Base-by-base conservation (phyloP, 805 yeast genomes). In the Scheffersomyces amazonensis region DNA sequence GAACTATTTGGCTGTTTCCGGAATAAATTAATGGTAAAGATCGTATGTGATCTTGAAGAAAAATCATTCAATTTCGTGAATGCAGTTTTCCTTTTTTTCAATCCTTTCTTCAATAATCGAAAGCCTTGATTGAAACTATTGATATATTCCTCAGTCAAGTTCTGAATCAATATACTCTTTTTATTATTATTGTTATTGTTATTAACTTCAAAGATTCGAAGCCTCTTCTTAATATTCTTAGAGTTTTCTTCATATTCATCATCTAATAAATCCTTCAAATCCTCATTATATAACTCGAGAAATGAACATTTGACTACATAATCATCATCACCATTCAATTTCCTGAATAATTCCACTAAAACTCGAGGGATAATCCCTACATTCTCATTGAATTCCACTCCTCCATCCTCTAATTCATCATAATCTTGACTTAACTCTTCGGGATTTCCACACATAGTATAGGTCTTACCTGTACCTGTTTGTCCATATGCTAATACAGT, bases 391-490 rank as follows among this genome's bases (percentile, higher is more conserved):
- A 47, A 34, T 27, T 39, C 38, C 25, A 36, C 16, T 32, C 40
- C 34, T 15, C 37, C 41, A 24, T 18, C 11, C 8, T 32, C 44
- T 15, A 22, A 24, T 15, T 22, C 11, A 15, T 24, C 25, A 15
- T 13, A 2, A 11, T 7, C 11, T 23, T 38, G 37, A 31, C 28
- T 20, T 9, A 19, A 18, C 5, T 39, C 28, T 8, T 27, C 20
- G 2, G 12, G 24, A 13, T 29, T 25, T 7, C 83, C 82, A 54
- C 76, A 78, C 93, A 78, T 78, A 1, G 83, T 76, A 54, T 80
- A 80, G 0, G 96, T 87, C 52, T 87, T 88, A 18, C 96, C 96
- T 0, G 95, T 85, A 1, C 96, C 93, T 0, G 96, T 88, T 73
- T 87, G 95, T 16, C 83, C 83, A 52, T 78, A 78, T 0, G 93